Conservation (phyloP, 768 basidiomycete species). For the Mycena galopus region DNA sequence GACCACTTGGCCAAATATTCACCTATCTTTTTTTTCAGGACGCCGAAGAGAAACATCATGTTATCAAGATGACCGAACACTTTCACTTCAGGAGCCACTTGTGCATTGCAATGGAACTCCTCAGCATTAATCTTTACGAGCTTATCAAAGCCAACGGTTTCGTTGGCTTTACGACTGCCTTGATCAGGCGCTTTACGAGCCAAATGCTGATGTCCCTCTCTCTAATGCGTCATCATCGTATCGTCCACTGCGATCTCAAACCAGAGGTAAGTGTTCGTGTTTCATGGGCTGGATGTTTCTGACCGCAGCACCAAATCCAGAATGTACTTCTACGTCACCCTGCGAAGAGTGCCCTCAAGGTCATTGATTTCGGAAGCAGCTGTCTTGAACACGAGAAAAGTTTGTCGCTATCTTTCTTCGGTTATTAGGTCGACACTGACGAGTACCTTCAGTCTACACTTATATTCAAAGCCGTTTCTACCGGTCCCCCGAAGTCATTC, state of each 20-base stretch:
- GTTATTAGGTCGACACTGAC: slow-evolving; percentile 9
- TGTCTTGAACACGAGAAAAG: slow-evolving; percentile 99
- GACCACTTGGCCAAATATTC: slow-evolving; percentile 12
- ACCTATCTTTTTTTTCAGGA: slow-evolving; percentile 69
- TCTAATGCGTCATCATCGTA: slow-evolving; percentile 95
- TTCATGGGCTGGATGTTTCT: slow-evolving; percentile 11
- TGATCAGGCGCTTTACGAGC: slow-evolving; percentile 95
- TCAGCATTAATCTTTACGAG: slow-evolving; percentile 99
- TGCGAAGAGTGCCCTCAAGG: slow-evolving; percentile 95
- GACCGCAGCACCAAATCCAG: slow-evolving; percentile 55
- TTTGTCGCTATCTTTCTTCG: slow-evolving; percentile 55
- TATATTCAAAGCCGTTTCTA: slow-evolving; percentile 99
- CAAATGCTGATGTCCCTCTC: slow-evolving; percentile 95
- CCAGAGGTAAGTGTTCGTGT: slow-evolving; percentile 79
- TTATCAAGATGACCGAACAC: slow-evolving; percentile 98
- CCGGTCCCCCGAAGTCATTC: slow-evolving; percentile 98
- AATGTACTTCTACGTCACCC: slow-evolving; percentile 96
- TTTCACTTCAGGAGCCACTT: slow-evolving; percentile 98
- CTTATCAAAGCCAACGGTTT: slow-evolving; percentile 99
- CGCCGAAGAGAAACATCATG: slow-evolving; percentile 95
- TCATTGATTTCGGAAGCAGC: slow-evolving; percentile 99
- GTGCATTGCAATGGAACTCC: slow-evolving; percentile 97
- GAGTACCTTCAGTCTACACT: slow-evolving; percentile 82
- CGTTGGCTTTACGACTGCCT: slow-evolving; percentile 94
- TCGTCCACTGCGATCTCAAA: slow-evolving; percentile 99